phyloP scores from a whole-genome alignment of 176 grass and related monocot species.

The Olyra latifolia region DNA sequence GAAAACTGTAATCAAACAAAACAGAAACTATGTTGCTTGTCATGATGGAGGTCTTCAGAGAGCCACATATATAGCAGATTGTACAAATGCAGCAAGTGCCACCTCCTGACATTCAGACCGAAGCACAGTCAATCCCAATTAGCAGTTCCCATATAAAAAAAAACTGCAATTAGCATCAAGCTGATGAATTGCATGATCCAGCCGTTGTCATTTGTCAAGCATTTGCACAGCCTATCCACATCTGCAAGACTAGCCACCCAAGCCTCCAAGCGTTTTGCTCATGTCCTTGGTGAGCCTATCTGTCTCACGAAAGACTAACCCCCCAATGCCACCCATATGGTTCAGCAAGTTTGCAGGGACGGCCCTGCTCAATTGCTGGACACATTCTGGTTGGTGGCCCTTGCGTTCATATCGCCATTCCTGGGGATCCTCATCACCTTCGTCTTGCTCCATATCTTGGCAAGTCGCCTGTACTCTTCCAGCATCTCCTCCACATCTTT shows the following conservation, averaged over 20 bases:
- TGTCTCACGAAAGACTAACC: constrained; percentile 65
- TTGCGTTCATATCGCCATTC: constrained; percentile 51
- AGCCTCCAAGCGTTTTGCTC: constrained; percentile 46
- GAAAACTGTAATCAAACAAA: too few relatives aligned
- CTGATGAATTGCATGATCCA: too few relatives aligned
- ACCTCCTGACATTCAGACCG: too few relatives aligned
- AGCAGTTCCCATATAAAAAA: too few relatives aligned
- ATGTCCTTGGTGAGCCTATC: constrained; percentile 56
- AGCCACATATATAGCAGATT: too few relatives aligned
- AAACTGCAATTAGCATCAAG: too few relatives aligned
- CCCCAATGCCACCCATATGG: constrained; percentile 66
- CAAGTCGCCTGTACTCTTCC: constrained; percentile 78
- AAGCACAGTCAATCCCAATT: neutral
- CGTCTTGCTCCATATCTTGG: constrained; percentile 79
- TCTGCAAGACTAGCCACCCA: constrained; percentile 5
- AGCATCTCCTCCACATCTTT: constrained; percentile 72
- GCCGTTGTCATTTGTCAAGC: too few relatives aligned
- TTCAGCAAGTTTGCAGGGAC: constrained; percentile 69
- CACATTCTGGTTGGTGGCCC: constrained; percentile 46
- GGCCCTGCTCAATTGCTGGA: constrained; percentile 55
- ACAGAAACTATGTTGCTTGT: neutral
- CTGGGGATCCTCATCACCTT: constrained; percentile 66
- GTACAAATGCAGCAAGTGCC: too few relatives aligned
- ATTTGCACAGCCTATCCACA: neutral
- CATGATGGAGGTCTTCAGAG: too few relatives aligned